A percentile compares a stretch with the other conserved stretches of the same genome.
These are phyloP conservation scores for Alternaria metachromatica DNA, from an alignment of 2,329 filamentous ascomycete genomes.

Conservation along the genomic window DNA sequence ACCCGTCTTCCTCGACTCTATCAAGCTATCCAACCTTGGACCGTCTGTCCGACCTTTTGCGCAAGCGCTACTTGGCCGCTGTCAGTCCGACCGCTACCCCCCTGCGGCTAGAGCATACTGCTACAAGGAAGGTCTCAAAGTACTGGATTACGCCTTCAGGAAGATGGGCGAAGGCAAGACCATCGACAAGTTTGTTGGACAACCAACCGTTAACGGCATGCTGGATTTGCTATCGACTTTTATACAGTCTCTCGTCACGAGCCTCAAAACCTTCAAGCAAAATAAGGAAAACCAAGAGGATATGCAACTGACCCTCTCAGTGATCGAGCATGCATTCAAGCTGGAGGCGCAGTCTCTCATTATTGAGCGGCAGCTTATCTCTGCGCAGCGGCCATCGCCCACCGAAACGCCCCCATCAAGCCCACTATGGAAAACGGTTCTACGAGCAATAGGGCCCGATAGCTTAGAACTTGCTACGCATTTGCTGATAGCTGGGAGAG, in stretches of 20 bases:
- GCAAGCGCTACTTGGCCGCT: slow-evolving; percentile 73
- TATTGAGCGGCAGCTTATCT: slow-evolving; percentile 72
- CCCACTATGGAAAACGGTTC: slow-evolving; percentile 78
- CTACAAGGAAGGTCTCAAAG: slow-evolving; percentile 63
- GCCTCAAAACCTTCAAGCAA: slow-evolving; percentile 38
- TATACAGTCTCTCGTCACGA: slow-evolving; percentile 49
- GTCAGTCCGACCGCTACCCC: slow-evolving; percentile 64
- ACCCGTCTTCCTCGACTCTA: slow-evolving; percentile 75
- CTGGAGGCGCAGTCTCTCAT: slow-evolving; percentile 75
- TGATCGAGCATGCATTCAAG: slow-evolving; percentile 70
- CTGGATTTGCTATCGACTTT: slow-evolving; percentile 71
- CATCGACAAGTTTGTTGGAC: slow-evolving; percentile 47
- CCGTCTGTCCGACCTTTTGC: slow-evolving; percentile 82
- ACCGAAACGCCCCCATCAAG: slow-evolving; percentile 72
- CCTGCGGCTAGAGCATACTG: slow-evolving; percentile 66
- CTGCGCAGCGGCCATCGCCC: slow-evolving; percentile 65
- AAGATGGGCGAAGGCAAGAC: slow-evolving; percentile 44
- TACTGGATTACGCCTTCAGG: slow-evolving; percentile 44
- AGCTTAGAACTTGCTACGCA: slow-evolving; percentile 76
- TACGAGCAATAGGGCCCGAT: slow-evolving; percentile 70
- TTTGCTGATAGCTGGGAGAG: slow-evolving; percentile 73
- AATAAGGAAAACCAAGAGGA: slow-evolving; percentile 37
- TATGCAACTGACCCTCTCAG: slow-evolving; percentile 62
- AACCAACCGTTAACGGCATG: slow-evolving; percentile 59
- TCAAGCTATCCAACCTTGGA: slow-evolving; percentile 76